phyloP scores from a whole-genome alignment of 2,329 filamentous ascomycete species.

The Coleophoma crateriformis region DNA sequence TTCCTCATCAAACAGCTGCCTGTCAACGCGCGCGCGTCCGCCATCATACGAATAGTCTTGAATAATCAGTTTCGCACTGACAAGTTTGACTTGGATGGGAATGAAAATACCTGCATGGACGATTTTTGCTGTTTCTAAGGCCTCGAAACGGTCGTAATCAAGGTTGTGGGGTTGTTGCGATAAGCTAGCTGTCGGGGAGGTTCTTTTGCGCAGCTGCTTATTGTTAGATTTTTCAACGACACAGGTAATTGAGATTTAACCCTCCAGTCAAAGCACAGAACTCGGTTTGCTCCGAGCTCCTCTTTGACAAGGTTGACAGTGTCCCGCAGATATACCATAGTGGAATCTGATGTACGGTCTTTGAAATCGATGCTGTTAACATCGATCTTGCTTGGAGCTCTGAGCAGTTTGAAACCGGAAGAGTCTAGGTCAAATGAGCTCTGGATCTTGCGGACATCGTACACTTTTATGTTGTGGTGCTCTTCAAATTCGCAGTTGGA shows the following conservation, averaged over 20 bases:
- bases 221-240: too few species aligned
- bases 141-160: background rate
- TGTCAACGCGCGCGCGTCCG: background rate
- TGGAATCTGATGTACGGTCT: background rate
- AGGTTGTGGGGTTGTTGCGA: background rate
- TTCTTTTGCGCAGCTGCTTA: too few species aligned
- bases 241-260: background rate
- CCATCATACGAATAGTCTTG: background rate
- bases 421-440: background rate
- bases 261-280: background rate
- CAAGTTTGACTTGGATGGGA: too few species aligned
- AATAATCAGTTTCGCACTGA: too few species aligned
- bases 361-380: background rate
- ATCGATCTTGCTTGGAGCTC: background rate
- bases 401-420: background rate
- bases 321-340: background rate
- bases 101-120: background rate
- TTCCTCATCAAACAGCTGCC: background rate
- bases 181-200: too few species aligned
- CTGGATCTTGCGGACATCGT: background rate
- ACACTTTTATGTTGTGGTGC: background rate
- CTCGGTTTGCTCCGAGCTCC: background rate
- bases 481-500: background rate
- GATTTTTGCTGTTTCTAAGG: background rate
- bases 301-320: background rate